Evolutionary conservation across 73 alveolate species (phyloP).

Genomic region (Durusdinium trenchii): DNA sequence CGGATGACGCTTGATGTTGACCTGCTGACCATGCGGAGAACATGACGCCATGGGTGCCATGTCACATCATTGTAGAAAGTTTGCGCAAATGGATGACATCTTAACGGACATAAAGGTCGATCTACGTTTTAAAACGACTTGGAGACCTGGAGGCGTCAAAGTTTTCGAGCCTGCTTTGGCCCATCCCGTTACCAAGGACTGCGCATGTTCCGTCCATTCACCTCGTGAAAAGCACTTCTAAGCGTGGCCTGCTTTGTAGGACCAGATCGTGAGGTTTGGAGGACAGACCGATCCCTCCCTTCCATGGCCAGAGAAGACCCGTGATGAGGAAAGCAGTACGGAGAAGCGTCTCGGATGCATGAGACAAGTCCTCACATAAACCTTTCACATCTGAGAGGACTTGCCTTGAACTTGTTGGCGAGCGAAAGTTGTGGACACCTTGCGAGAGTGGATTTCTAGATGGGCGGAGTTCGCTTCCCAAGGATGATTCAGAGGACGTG

Average conservation of each 20-base stretch:
- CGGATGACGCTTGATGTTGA: not conserved
- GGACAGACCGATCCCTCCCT: conserved; percentile 73
- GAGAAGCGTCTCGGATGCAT: conserved; percentile 5
- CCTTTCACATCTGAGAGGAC: not conserved
- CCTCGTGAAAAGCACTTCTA: not conserved
- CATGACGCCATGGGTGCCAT: not conserved
- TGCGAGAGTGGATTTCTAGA: too few species aligned
- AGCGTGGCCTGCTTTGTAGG: not conserved
- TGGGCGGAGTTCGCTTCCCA: not conserved
- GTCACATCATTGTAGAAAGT: not conserved
- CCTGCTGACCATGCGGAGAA: not conserved
- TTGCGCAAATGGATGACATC: not conserved
- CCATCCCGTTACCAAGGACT: not conserved
- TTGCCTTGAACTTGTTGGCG: too few species aligned
- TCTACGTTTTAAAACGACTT: not conserved
- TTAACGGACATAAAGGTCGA: not conserved
- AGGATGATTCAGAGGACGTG: conserved; percentile 64
- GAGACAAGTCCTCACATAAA: not conserved
- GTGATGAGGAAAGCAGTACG: not conserved
- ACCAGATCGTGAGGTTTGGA: conserved; percentile 58
- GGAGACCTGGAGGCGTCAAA: not conserved
- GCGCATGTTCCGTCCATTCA: not conserved
- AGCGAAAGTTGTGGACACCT: too few species aligned
- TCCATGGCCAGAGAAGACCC: conserved; percentile 65
- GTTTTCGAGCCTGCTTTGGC: not conserved